These are phyloP conservation scores for Dacryopinax spathularia DNA, from an alignment of 768 basidiomycete species.

Conservation along the genomic window DNA sequence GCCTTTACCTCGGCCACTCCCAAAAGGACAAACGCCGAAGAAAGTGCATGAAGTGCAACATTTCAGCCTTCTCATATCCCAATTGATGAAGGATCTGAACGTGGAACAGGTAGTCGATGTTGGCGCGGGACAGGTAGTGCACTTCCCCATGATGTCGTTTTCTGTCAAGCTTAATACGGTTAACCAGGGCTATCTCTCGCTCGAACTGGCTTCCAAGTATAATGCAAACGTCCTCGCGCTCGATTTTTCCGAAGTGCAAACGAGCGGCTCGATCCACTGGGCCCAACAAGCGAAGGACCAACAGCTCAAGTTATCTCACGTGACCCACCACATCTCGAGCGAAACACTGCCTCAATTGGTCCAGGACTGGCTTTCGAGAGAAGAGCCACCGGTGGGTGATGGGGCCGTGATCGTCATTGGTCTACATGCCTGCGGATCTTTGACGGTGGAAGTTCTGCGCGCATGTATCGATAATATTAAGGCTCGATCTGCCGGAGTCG, in stretches of 20 bases:
- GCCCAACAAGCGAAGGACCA: constrained; percentile 6
- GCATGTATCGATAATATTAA: constrained; percentile 7
- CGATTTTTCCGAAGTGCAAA: constrained; percentile 9
- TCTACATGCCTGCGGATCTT: constrained; percentile 13
- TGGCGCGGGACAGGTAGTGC: constrained; percentile 12
- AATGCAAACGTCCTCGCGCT: constrained; percentile 9
- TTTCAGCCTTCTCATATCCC: constrained; percentile 4
- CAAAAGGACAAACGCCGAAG: constrained; percentile 9
- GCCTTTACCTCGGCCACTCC: not conserved
- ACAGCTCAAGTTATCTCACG: constrained; percentile 5
- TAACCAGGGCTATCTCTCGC: constrained; percentile 13
- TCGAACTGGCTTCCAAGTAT: constrained; percentile 9
- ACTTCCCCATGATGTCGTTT: no score
- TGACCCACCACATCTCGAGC: constrained; percentile 6
- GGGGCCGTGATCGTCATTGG: constrained; percentile 5
- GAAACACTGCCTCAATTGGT: constrained; percentile 6
- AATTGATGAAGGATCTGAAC: not conserved
- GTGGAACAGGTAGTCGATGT: constrained; percentile 10
- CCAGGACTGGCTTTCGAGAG: constrained; percentile 5
- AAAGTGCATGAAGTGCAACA: constrained; percentile 12
- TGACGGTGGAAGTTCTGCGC: constrained; percentile 11
- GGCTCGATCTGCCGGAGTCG: not conserved
- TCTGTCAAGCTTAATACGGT: no score
- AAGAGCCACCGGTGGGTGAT: not conserved
- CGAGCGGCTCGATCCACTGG: constrained; percentile 8